These are phyloP conservation scores for Lactifluus volemus DNA, from an alignment of 768 basidiomycete species.

Conservation along the genomic window DNA sequence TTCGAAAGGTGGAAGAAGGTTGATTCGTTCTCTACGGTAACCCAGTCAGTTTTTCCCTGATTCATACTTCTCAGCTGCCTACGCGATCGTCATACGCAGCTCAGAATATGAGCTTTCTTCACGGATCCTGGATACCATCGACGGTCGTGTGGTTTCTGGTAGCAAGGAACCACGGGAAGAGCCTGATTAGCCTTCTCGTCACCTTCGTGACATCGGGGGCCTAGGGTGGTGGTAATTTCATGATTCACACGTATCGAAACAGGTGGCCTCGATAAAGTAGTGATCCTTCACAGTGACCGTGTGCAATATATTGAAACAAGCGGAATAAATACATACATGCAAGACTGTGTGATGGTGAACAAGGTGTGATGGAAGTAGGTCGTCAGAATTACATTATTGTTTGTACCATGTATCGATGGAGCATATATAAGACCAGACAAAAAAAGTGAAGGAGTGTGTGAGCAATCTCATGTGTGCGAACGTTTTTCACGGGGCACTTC, in stretches of 20 bases:
- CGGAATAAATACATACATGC: background rate
- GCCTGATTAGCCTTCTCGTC: background rate
- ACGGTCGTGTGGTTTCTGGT: constrained; percentile 30
- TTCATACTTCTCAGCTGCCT: constrained; percentile 44
- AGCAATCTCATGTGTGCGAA: background rate
- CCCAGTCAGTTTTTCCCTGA: background rate
- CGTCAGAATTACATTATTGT: background rate
- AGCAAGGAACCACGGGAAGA: constrained; percentile 4
- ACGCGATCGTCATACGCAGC: constrained; percentile 60
- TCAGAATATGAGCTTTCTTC: constrained; percentile 66
- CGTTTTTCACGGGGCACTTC: background rate
- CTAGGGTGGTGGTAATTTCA: background rate
- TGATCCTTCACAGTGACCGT: background rate
- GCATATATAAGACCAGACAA: background rate
- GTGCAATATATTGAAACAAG: background rate
- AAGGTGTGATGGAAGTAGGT: background rate
- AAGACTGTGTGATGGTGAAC: background rate
- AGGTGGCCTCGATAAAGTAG: background rate
- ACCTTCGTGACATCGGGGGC: background rate
- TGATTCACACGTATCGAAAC: background rate
- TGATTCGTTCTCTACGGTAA: constrained; percentile 16
- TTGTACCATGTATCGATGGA: background rate
- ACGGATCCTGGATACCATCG: constrained; percentile 62
- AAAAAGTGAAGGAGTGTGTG: background rate
- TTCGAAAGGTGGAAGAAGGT: constrained; percentile 95